A percentile compares a stretch with the other conserved stretches of the same genome.
Conservation (phyloP, 805 yeast species). For the Kuraishia piskuri region DNA sequence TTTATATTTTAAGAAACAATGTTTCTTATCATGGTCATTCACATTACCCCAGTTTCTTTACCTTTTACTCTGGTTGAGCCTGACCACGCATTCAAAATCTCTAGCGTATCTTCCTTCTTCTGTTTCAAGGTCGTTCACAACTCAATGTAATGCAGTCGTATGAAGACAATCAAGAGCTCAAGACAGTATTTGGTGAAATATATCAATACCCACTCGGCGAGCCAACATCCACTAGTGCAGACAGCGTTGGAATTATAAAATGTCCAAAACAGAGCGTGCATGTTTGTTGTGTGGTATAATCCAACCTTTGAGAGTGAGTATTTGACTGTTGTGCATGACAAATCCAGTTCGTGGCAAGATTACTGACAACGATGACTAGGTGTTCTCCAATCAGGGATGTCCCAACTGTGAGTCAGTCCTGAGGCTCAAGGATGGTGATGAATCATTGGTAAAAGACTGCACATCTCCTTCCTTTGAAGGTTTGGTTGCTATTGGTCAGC, state of each 20-base stretch:
- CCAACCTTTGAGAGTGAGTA: slow-evolving; percentile 59
- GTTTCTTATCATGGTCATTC: too few relatives aligned
- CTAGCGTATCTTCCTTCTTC: neutral
- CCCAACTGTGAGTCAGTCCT: slow-evolving; percentile 93
- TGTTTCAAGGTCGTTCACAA: neutral
- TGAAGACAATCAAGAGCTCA: neutral
- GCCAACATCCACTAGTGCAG: neutral
- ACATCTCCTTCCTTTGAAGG: slow-evolving; percentile 98
- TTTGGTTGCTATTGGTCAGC: slow-evolving; percentile 80
- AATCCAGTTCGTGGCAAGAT: neutral
- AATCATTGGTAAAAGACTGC: slow-evolving; percentile 77
- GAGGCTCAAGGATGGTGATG: slow-evolving; percentile 71
- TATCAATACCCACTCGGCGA: neutral
- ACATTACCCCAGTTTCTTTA: too few relatives aligned
- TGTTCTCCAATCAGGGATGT: slow-evolving; percentile 80
- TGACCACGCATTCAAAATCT: too few relatives aligned
- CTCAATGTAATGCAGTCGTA: neutral
- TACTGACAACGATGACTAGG: slow-evolving; percentile 16
- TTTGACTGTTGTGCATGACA: neutral
- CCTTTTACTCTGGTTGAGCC: too few relatives aligned
- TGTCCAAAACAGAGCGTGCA: slow-evolving; percentile 30
- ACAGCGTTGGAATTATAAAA: neutral
- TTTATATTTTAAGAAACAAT: too few relatives aligned
- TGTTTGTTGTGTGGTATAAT: slow-evolving; percentile 96
- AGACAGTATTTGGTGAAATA: neutral